Base-by-base conservation (phyloP, 2,329 filamentous ascomycete genomes). In the Leptodontidium sp. region DNA sequence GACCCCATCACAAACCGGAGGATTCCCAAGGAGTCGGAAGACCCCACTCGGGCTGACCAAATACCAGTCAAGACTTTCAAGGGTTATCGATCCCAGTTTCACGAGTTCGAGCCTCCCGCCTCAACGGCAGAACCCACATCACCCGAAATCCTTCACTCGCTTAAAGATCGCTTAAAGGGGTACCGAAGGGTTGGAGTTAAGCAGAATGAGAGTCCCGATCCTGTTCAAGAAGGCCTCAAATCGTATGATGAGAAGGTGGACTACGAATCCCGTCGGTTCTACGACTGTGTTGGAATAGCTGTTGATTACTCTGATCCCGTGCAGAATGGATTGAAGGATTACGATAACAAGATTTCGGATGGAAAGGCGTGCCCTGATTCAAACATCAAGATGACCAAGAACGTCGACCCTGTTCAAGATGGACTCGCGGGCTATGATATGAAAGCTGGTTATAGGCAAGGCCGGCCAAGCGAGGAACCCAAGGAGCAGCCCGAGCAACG, bases 1-100 rank as follows among this genome's bases (percentile, higher is more conserved):
- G 87, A 89, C 67, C 87, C 87, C 2, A 88, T 89, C 68, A 88
- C 86, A 17, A 89, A 89, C 70, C 83, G 86, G 43, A 86, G 83
- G 69, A 81, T 86, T 3, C 70, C 67, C 43, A 76, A 65, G 15
- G 71, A 74, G 11, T 49, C 69, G 14, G 24, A 21, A 4, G 4
- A 32, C 11, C 6, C 35, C 24, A 38, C 21, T 4, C 38, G 38
- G 21, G 11, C 67, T 29, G 64, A 61, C 15, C 67, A 80, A n/a
- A 75, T 75, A 4, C 75, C 76, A 12, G 70, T 76, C 47, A 75
- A 75, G 29, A 78, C 76, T 1, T 80, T 78, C 72, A 78, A 78
- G 65, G 69, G 76, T 1, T 80, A 82, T 66, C 75, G 75, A 8
- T 78, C 80, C 2, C 80, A 79, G 50, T 81, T 81, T 62, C 66